Conservation (phyloP, 495 filamentous ascomycete genomes). For the Penicillium ochrochloron region DNA sequence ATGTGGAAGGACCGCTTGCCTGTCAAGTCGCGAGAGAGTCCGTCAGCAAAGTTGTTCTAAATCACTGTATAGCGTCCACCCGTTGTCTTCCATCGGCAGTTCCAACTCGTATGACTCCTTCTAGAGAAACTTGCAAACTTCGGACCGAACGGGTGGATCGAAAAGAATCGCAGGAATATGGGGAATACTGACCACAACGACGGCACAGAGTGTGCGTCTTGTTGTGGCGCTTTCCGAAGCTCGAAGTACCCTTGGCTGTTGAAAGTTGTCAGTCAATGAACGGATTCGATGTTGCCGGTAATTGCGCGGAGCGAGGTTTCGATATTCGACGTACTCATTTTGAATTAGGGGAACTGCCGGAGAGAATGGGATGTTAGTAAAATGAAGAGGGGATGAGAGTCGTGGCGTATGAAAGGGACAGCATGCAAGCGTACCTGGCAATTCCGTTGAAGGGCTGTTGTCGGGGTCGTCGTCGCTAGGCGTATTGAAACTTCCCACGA, state of each 20-base stretch:
- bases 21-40: slow-evolving; percentile 46
- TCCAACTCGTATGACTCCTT: slow-evolving; percentile 25
- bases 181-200: slow-evolving; percentile 87
- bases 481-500: slow-evolving; percentile 49
- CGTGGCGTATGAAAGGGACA: slow-evolving; percentile 9
- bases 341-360: slow-evolving; percentile 59
- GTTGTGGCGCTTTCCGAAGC: slow-evolving; percentile 98
- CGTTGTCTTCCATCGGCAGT: slow-evolving; percentile 25
- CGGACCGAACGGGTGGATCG: slow-evolving; percentile 24
- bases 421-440: slow-evolving; percentile 48
- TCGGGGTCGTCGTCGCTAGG: slow-evolving; percentile 56
- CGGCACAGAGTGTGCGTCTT: slow-evolving; percentile 99
- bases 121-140: slow-evolving; percentile 32
- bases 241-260: slow-evolving; percentile 90
- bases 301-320: slow-evolving; percentile 34
- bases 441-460: slow-evolving; percentile 58
- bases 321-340: slow-evolving; percentile 63
- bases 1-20: slow-evolving; percentile 97
- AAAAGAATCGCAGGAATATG: slow-evolving; percentile 24
- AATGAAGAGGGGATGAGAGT: not conserved
- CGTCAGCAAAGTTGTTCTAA: slow-evolving; percentile 33
- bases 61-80: slow-evolving; percentile 11
- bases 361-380: slow-evolving; percentile 27
- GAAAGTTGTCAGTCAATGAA: slow-evolving; percentile 49
- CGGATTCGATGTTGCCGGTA: slow-evolving; percentile 32